Base-by-base conservation (phyloP, 1,139 yeast genomes). In the Taphrina flavorubra region DNA sequence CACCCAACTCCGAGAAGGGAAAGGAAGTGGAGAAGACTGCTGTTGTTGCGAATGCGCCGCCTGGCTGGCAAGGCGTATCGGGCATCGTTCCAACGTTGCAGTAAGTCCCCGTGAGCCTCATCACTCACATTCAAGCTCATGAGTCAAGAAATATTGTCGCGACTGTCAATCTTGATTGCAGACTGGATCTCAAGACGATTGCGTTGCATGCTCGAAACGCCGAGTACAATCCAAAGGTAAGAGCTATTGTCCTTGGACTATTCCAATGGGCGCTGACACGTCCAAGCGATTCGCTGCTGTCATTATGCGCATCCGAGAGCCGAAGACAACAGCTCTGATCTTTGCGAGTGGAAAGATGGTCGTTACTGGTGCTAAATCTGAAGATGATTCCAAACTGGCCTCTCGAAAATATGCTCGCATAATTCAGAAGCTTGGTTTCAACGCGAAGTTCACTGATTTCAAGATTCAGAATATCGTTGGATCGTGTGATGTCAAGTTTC, bases 281-380 rank as follows among this genome's bases (percentile, higher is more conserved):
- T 49, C 59, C 18, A 57, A 87, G 81, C 97, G 99, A 82, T 94
- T 94, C 82, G 99, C 99, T 16, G 99, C 99, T 69, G 99, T 94
- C 68, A 94, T 94, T 75, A 95, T 94, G 99, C 90, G 99, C 84
- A 94, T 94, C 75, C 86, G 99, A 80, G 99, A 94, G 78, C 99
- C 99, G 34, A 94, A 94, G 78, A 95, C 99, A 0, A 94, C 99
- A 1, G 99, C 99, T 0, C 84, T 94, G 76, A 95, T 94, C 74
- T 95, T 94, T 79, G 99, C 99, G 1, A 91, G 97, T 6, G 99
- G 99, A 76, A 94, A 94, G 79, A 94, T 94, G 99, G 99, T 94
- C 74, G 99, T 94, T 37, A 94, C 99, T 47, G 99, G 99, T 85
- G 99, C 99, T 40, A 94, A 94, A 79, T 89, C 97, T 51, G 99